Conservation (phyloP, 2,329 filamentous ascomycete genomes). For the Cercospora sp. region DNA sequence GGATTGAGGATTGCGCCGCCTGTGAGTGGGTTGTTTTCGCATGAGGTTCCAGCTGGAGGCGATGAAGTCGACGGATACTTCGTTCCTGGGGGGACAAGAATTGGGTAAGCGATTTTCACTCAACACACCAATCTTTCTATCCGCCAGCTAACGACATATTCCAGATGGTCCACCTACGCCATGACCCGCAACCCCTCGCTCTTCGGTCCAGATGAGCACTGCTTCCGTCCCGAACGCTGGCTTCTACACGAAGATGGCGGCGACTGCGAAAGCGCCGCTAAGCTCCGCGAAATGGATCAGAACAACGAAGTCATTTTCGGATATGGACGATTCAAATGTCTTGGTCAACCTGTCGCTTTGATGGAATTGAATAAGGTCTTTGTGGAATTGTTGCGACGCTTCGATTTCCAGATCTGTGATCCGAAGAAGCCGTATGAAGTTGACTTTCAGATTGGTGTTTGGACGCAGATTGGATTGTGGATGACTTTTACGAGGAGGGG, state of each 20-base stretch:
- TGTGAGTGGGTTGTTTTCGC: slow-evolving; percentile 39
- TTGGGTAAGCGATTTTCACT: slow-evolving; percentile 7
- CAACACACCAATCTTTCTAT: not conserved
- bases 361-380: slow-evolving; percentile 35
- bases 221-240: slow-evolving; percentile 22
- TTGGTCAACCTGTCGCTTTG: slow-evolving; percentile 36
- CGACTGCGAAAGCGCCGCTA: slow-evolving; percentile 10
- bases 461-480: slow-evolving; percentile 20
- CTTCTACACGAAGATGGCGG: slow-evolving; percentile 9
- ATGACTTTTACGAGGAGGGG: slow-evolving; percentile 7
- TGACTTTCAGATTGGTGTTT: slow-evolving; percentile 12
- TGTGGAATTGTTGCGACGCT: slow-evolving; percentile 11
- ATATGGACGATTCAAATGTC: slow-evolving; percentile 31
- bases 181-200: slow-evolving; percentile 20
- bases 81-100: slow-evolving; percentile 30
- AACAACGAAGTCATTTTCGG: slow-evolving; percentile 33
- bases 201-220: slow-evolving; percentile 12
- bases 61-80: slow-evolving; percentile 37
- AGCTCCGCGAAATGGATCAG: slow-evolving; percentile 15
- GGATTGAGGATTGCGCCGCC: slow-evolving; percentile 43
- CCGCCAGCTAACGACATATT: not conserved
- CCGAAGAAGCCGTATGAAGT: slow-evolving; percentile 8
- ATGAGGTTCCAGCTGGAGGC: slow-evolving; percentile 40
- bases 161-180: slow-evolving; percentile 20
- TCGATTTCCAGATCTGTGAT: slow-evolving; percentile 13